Evolutionary conservation across 2,329 filamentous ascomycete genomes (phyloP).

Genomic region (Fusarium veterinarium): DNA sequence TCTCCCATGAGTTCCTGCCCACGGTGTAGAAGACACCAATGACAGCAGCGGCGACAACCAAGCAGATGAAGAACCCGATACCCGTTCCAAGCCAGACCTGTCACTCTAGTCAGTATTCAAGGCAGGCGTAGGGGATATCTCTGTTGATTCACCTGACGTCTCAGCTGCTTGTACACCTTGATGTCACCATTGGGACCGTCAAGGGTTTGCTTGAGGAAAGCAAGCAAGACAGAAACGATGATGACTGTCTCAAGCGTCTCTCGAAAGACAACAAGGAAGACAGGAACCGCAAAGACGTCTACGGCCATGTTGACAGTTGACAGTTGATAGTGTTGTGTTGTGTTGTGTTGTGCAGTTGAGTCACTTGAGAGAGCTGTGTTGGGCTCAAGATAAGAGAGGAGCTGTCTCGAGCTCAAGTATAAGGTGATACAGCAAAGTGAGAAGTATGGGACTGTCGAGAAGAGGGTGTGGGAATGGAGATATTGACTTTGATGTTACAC

Average conservation of each 20-base stretch:
- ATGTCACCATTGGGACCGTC: conserved; percentile 71
- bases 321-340: neutral
- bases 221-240: conserved; percentile 86
- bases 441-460: neutral
- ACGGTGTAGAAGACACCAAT: conserved; percentile 79
- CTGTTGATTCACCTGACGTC: conserved; percentile 65
- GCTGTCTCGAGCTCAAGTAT: neutral
- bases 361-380: neutral
- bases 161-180: conserved; percentile 73
- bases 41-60: conserved; percentile 73
- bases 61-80: conserved; percentile 71
- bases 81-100: conserved; percentile 72
- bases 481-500: conserved; percentile 18
- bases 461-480: conserved; percentile 8
- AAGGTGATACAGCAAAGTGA: neutral
- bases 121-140: neutral
- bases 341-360: neutral
- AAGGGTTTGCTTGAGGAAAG: conserved; percentile 86
- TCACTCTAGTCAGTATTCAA: neutral
- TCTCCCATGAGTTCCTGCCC: conserved; percentile 73
- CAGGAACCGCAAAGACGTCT: conserved; percentile 79
- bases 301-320: conserved; percentile 62
- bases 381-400: neutral
- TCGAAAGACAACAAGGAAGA: conserved; percentile 92
- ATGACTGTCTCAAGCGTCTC: conserved; percentile 86